These are phyloP conservation scores for Globisporangium okanoganense DNA, from an alignment of 352 stramenopile genomes.

Conservation along the genomic window DNA sequence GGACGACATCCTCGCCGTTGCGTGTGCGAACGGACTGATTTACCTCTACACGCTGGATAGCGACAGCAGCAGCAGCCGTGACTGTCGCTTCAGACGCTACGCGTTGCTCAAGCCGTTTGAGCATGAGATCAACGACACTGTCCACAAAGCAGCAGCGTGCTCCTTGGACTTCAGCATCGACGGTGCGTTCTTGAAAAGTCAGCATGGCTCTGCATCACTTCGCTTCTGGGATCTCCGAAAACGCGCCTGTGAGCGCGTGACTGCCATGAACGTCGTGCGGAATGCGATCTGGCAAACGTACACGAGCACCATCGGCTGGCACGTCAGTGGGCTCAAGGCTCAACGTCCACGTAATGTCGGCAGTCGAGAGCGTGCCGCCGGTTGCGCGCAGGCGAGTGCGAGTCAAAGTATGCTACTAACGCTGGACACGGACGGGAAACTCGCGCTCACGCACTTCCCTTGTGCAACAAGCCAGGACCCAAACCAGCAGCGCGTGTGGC, in stretches of 20 bases:
- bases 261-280: conserved; percentile 30
- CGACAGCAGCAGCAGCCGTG: conserved; percentile 5
- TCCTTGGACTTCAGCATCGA: conserved; percentile 72
- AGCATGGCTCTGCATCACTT: conserved; percentile 30
- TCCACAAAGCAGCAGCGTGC: conserved; percentile 14
- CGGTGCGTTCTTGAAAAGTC: conserved; percentile 48
- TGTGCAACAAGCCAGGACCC: conserved; percentile 1
- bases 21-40: conserved; percentile 57
- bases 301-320: conserved; percentile 40
- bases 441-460: conserved; percentile 20
- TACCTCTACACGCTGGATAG: conserved; percentile 66
- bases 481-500: conserved; percentile 14
- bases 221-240: conserved; percentile 63
- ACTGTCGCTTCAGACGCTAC: conserved; percentile 35
- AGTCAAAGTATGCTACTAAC: conserved; percentile 14
- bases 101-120: conserved; percentile 50
- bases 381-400: conserved; percentile 11
- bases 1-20: conserved; percentile 41
- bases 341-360: not conserved
- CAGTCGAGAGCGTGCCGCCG: not conserved
- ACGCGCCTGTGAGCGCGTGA: conserved; percentile 48
- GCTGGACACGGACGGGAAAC: conserved; percentile 6
- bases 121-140: conserved; percentile 11
- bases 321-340: conserved; percentile 22
- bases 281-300: conserved; percentile 56